Evolutionary conservation across 495 filamentous ascomycete species (phyloP), one percentile per base, ranked within the genome.

Genomic region (Chaetomium cochliodes): DNA sequence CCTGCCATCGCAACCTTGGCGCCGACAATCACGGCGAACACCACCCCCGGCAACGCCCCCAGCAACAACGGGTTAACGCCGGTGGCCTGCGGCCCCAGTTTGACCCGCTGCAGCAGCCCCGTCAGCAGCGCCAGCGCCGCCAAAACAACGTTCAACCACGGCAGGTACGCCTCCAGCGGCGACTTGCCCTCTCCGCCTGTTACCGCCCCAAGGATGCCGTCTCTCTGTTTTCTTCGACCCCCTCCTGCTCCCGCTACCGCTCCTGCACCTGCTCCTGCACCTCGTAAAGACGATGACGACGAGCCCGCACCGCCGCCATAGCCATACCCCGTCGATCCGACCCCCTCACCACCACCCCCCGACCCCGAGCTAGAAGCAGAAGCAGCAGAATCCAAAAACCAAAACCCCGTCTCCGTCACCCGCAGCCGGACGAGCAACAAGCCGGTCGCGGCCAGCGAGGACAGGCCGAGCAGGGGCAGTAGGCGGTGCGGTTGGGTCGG

Each of bases 391-490:
- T 85, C 82, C 20, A 85, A 60, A 1, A 56, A 18, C 0, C 65
- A 13, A 1, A 82, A 62, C 23, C 75, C 77, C 16, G 81, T 82
- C 0, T 60, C 47, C 0, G 74, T 73, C 0, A 79, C 72, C 2
- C 79, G 79, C 25, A 82, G 73, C 5, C 59, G 67, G 60, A 74
- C 73, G 3, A 86, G 65, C 3, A 78, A 70, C 68, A 75, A 90
- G 0, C 84, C 83, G 0, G 88, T 90, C 8, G 78, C 75, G 12
- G 81, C 63, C 44, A 92, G 77, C 5, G 87, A 90, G 20, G 84
- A 74, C 1, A 90, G 78, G 42, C 80, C 72, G 16, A 91, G 74
- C 2, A 90, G 60, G 42, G 84, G 74, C 52, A 87, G 73, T 23
- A 75, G 22, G 70, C 69, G 63, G 5, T 83, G 66, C 16, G 86